Evolutionary conservation across 2,329 filamentous ascomycete genomes (phyloP), one percentile per base, ranked within the genome.

Genomic region (Lasiodiplodia citricola): DNA sequence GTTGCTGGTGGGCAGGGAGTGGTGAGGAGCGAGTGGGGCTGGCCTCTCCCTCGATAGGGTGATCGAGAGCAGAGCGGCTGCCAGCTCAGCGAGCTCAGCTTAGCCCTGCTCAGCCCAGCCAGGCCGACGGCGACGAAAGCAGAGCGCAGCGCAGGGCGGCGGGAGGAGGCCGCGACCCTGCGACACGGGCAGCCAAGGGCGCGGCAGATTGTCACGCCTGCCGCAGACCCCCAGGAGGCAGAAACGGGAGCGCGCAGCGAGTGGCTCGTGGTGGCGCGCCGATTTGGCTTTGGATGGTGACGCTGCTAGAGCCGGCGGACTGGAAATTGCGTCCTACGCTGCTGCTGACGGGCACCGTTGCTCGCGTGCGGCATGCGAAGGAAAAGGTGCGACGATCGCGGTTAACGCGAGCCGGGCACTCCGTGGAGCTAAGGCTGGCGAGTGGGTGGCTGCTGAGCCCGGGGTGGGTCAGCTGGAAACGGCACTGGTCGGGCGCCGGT

Each of bases 331-430:
- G 13, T 5, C 37, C 38, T 44, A 8, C 38, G 10, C 31, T 31
- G 38, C 57, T 58, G 38, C 37, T 63, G 58, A 47, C 58, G 60
- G 41, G 11, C 41, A 25, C 60, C 58, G 38, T 64, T 62, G 58
- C 60, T 52, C 51, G 60, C 60, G 60, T 52, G 60, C 60, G 52
- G 60, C 60, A 51, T 63, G 44, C 58, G 60, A 52, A 62, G 14
- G 18, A 52, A 64, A 52, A 64, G 60, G 60, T 52, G 60, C 60
- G 60, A 52, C 60, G 60, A 64, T 64, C 60, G 60, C 60, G 47
- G 47, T 38, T 52, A 38, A 38, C 47, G 60, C 60, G 47, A 52
- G 44, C 60, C 60, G 47, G 60, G 47, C 44, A 64, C 44, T 47
- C 28, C 60, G 47, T 64, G 25, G n/a, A 52, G 60, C 47, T 64